Conservation (phyloP, 352 stramenopile genomes). For the Phytopythium litorale region DNA sequence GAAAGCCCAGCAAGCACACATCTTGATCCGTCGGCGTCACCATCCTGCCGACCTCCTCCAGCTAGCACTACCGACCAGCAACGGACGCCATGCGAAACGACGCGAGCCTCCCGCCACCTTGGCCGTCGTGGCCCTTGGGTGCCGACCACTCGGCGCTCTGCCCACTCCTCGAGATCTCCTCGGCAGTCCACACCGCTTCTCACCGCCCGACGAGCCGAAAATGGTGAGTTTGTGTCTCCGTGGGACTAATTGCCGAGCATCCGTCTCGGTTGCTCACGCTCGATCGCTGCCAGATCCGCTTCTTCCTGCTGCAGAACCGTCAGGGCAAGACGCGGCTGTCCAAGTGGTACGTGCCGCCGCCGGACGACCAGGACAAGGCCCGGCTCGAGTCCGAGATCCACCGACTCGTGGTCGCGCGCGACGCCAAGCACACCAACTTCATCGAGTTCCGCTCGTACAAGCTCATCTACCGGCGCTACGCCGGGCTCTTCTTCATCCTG, state of each 20-base stretch:
- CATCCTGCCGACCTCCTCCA: neutral
- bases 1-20: too few species aligned
- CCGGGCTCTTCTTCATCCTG: constrained; percentile 98
- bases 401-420: constrained; percentile 82
- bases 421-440: constrained; percentile 94
- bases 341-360: constrained; percentile 96
- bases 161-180: neutral
- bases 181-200: neutral
- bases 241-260: neutral
- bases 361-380: constrained; percentile 79
- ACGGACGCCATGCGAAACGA: neutral
- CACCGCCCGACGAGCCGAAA: neutral
- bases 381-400: constrained; percentile 91
- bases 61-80: neutral
- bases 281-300: constrained; percentile 79
- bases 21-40: neutral
- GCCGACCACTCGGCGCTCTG: neutral
- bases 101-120: neutral
- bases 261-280: constrained; percentile 2
- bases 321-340: constrained; percentile 99
- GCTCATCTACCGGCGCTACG: constrained; percentile 98
- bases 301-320: constrained; percentile 98
- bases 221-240: neutral
- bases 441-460: constrained; percentile 99
- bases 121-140: too few species aligned